Base-by-base conservation (phyloP, 148 eudicot genomes). In the Fallopia convolvulus region DNA sequence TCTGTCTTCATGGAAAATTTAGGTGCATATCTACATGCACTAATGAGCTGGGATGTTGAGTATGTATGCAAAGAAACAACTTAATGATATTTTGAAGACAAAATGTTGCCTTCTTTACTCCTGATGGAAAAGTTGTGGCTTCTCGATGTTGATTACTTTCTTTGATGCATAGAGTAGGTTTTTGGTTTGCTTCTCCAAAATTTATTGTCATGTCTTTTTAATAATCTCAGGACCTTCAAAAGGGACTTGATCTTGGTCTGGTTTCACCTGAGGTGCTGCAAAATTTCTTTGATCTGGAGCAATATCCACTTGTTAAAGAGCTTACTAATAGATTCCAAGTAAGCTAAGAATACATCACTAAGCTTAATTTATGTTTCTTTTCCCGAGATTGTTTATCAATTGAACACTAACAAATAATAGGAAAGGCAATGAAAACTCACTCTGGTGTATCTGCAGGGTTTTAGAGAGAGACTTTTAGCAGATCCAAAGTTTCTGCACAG, bases 181-280 rank as follows among this genome's bases (percentile, higher is more conserved):
- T 65, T 32, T 26, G 9, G 40, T 70, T 75, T 42, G 20, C 49
- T 74, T 70, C 56, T 71, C 52, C 14, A 61, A 30, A 2, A 42
- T 18, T 46, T 11, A 4, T 13, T 46, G 33, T 55, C 26, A 30
- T 74, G 15, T 77, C 40, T n/a, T 77, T 52, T 30, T 55, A 44
- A 80, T 73, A 48, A 63, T 85, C 72, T 78, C 85, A 95, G 99
- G 99, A 95, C 80, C 83, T 95, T 77, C 97, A 95, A 33, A 88
- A 90, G 78, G 97, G 97, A 78, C 91, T 95, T 71, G 97, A 92
- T 89, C 99, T 91, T 87, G 99, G 97, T 83, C 86, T 95, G 60
- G 97, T 95, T 75, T 92, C 99, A 75, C 99, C 97, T 30, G 99
- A 95, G 85, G 94, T 88, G 73, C 89, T 95, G 63, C 97, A 95